Evolutionary conservation across 352 stramenopile species (phyloP).

Genomic region (Globisporangium mamillatum): DNA sequence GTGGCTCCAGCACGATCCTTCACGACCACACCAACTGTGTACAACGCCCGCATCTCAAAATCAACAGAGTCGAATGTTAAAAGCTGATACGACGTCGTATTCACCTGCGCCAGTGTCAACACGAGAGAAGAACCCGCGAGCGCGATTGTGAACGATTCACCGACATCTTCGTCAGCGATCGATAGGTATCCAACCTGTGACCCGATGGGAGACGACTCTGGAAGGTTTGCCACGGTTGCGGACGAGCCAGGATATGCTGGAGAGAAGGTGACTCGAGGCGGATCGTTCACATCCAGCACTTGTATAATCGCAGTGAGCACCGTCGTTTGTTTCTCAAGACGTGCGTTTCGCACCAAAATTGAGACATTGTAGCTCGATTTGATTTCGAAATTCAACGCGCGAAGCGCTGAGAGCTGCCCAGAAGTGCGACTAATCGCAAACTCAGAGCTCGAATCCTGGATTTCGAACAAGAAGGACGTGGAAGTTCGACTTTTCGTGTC

Average conservation of each 20-base stretch:
- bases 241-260: neutral
- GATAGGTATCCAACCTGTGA: neutral
- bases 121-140: neutral
- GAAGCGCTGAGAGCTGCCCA: constrained; percentile 21
- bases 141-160: neutral
- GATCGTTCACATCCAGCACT: constrained; percentile 12
- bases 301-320: constrained; percentile 14
- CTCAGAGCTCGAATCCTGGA: constrained; percentile 10
- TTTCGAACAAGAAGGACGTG: constrained; percentile 40
- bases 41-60: constrained; percentile 7
- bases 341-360: constrained; percentile 29
- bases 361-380: constrained; percentile 25
- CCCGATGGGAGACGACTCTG: constrained; percentile 6
- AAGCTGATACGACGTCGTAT: constrained; percentile 10
- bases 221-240: neutral
- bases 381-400: constrained; percentile 30
- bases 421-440: constrained; percentile 22
- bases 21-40: neutral
- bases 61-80: neutral
- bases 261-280: constrained; percentile 3
- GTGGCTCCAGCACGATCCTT: constrained; percentile 4
- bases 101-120: constrained; percentile 9
- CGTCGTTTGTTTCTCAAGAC: constrained; percentile 24
- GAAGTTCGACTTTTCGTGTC: constrained; percentile 27
- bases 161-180: constrained; percentile 9